Evolutionary conservation across 139 green algal species (phyloP), one percentile per base, ranked within the genome.

Genomic region (Asterochloris sp.): DNA sequence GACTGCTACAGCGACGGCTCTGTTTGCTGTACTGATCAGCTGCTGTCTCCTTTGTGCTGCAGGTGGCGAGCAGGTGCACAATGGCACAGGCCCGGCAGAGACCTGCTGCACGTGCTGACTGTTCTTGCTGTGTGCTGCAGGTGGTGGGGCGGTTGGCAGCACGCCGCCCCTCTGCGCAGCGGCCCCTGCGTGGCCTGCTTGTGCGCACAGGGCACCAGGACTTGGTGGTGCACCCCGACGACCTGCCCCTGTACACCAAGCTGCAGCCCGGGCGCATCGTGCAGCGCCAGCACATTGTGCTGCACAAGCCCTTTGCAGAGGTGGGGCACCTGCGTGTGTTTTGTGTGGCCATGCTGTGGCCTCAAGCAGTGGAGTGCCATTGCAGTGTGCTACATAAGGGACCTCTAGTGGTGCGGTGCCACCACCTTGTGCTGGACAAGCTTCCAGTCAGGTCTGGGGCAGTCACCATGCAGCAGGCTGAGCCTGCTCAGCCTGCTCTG

Each of bases 191-290:
- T n/a, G 93, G 92, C 17, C 75, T 96, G 82, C 85, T 97, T 77
- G 95, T 98, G 29, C 85, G 90, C 78, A 89, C 91, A 74, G 86
- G 87, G 62, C 81, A 82, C 71, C 74, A 79, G 68, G 75, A 91
- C 80, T 78, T 88, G 80, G 63, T 99, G 60, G 83, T 99, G 89
- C 85, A 91, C 61, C 91, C 94, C 6, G 87, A 94, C 10, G 97
- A 99, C 86, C 90, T 99, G 67, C 89, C 86, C 4, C 76, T 76
- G 24, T 99, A 95, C 92, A 99, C 95, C 63, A 92, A 91, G 86
- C 91, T 99, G 38, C 88, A 91, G 78, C 86, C 86, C 47, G 93
- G 91, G 17, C 81, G 81, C 11, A 87, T 99, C 12, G 87, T 86
- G n/a, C 96, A 98, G 87, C 85, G 90, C 23, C 96, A 98, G 89